A percentile compares a stretch with the other conserved stretches of the same genome.
Conservation (phyloP, 2,329 filamentous ascomycete genomes). For the Apiospora aurea region DNA sequence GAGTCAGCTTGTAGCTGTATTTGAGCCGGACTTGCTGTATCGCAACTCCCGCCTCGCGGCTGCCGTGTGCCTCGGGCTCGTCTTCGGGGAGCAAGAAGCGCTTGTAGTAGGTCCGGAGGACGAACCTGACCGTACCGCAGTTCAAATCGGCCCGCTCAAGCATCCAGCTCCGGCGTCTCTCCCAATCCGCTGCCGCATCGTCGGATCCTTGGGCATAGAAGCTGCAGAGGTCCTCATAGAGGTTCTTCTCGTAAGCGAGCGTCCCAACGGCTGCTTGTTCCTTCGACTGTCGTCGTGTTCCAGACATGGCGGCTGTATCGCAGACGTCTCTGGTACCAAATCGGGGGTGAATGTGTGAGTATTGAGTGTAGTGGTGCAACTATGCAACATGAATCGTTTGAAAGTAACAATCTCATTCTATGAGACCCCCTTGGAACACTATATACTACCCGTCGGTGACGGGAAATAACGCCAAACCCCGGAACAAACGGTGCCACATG, state of each 20-base stretch:
- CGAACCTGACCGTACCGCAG: not conserved
- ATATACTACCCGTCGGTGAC: not conserved
- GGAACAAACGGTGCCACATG: not conserved
- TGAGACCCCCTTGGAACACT: not conserved
- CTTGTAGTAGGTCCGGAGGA: not conserved
- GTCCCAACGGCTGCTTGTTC: not conserved
- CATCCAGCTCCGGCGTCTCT: not conserved
- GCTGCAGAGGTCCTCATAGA: not conserved
- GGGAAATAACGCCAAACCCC: not conserved
- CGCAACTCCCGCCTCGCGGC: not conserved
- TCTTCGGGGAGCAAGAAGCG: not conserved
- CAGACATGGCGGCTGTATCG: not conserved
- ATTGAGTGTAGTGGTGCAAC: not conserved
- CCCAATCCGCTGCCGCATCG: not conserved
- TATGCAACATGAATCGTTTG: not conserved
- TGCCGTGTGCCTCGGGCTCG: not conserved
- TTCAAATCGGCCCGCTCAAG: not conserved
- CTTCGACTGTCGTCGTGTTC: not conserved
- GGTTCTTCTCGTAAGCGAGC: not conserved
- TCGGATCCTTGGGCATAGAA: not conserved
- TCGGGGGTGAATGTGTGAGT: too few relatives aligned
- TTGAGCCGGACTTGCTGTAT: conserved; percentile 7
- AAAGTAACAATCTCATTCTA: not conserved
- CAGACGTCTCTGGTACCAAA: not conserved
- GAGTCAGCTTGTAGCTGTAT: not conserved